Base-by-base conservation (phyloP, 106 monocot genomes). In the Hemerocallis citrina region DNA sequence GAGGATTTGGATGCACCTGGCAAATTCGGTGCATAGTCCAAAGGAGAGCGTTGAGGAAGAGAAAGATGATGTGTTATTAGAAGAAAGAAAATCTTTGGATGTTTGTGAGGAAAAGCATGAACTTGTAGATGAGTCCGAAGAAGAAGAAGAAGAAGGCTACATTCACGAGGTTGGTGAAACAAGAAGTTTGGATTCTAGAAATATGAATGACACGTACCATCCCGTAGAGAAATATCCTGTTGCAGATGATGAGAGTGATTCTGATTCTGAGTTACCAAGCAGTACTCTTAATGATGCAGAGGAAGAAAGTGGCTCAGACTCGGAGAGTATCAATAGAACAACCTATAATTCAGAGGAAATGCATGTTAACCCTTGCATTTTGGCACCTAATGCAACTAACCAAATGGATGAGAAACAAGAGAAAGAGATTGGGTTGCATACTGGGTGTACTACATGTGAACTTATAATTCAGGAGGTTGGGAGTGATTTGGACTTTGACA, bases 241-340 rank as follows among this genome's bases (percentile, higher is more conserved):
- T 54, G 57, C 22, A 50, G 6, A 35, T 22, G 48, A 66, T 20
- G 33, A 10, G 27, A 30, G 20, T 21, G 42, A 24, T 19, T 66
- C 55, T 20, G 52, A 70, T 38, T 32, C 40, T 22, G 44, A 35
- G 41, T 33, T 64, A 52, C 23, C 41, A 32, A 64, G 62, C 37
- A 52, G 69, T 51, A 68, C 11, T 32, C 8, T 29, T 12, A 72
- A 77, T 8, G 73, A 88, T 49, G 56, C 34, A 0, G 57, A 38
- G 58, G 7, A 20, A 11, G 37, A 37, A 4, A 20, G 17, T 59
- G 17, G 37, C 38, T 38, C 58, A 21, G 36, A 40, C 59, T 39
- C 39, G 8, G 59, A 40, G 13, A 40, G 40, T 25, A 27, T 12
- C 6, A 44, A 30, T 40, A 42, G 7, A 1, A 17, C 1, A 5